phyloP scores from a whole-genome alignment of 768 basidiomycete species.

The Kwoniella botswanensis region DNA sequence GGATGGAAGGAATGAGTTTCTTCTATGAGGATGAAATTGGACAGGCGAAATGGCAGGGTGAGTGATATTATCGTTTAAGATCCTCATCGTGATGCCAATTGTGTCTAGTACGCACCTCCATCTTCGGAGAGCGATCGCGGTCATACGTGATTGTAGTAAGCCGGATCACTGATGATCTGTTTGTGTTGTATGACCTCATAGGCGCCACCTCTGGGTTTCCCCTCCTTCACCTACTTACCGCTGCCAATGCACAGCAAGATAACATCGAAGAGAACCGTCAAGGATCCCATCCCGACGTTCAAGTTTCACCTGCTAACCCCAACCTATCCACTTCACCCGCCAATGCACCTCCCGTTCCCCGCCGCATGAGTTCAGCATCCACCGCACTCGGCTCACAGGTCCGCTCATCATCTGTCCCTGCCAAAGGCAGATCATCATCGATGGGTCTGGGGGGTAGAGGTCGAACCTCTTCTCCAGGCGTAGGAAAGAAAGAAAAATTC shows the following conservation, averaged over 20 bases:
- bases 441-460: conserved; percentile 31
- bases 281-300: conserved; percentile 14
- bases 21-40: conserved; percentile 60
- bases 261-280: conserved; percentile 1
- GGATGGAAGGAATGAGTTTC: conserved; percentile 58
- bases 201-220: conserved; percentile 92
- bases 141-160: too few species aligned
- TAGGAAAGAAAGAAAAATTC: conserved; percentile 56
- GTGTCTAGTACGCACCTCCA: too few species aligned
- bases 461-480: conserved; percentile 7
- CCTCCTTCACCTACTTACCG: conserved; percentile 73
- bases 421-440: conserved; percentile 23
- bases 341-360: conserved; percentile 10
- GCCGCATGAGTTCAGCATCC: conserved; percentile 25
- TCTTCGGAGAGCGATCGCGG: too few species aligned
- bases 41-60: conserved; percentile 58
- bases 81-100: too few species aligned
- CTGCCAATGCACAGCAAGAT: conserved; percentile 33
- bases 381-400: neutral
- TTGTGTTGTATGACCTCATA: conserved; percentile 11
- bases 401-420: conserved; percentile 7
- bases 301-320: conserved; percentile 37
- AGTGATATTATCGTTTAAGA: conserved; percentile 1
- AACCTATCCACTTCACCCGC: conserved; percentile 48
- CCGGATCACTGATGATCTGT: too few species aligned